Evolutionary conservation across 2,329 filamentous ascomycete genomes (phyloP), one percentile per base, ranked within the genome.

Genomic region (Aspergillus ochraceoroseus): DNA sequence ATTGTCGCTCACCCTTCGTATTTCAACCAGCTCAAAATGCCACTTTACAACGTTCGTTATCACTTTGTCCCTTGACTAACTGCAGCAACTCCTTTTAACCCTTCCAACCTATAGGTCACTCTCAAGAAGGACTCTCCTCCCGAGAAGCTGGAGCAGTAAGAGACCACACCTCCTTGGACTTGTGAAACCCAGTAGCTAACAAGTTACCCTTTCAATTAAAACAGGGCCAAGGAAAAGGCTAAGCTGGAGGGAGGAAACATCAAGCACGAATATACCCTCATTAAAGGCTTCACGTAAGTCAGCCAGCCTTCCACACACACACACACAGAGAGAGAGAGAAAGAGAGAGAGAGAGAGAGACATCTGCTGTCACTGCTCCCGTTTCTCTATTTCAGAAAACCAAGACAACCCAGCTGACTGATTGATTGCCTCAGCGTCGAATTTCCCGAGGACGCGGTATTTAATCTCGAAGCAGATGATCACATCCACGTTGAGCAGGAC

Each of bases 241-340:
- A 70, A 64, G 45, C 76, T 83, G 28, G 79, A 90, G 62, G 90
- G 90, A 60, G 90, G 88, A 62, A 80, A 79, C 66, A 92, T 96
- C 70, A 79, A 71, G 40, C 81, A 92, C 55, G 85, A 92, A 64
- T 95, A 87, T 74, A 82, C 70, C 46, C 69, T 95, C 56, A 88
- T 95, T 76, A 94, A 90, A 72, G 89, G 84, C 43, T 95, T 95
- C 72, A 82, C 85, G 90, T 95, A 80, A 54, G 85, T 43, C 22
- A 19, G 6, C n/a, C 19, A 26, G 31, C 8, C 19, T 26, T 31
- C 26, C 23, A n/a, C n/a, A n/a, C n/a, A n/a, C n/a, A n/a, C n/a
- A n/a, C n/a, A n/a, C n/a, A n/a, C n/a, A n/a, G n/a, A n/a, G n/a
- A n/a, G n/a, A n/a, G n/a, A n/a, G n/a, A n/a, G n/a, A n/a, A n/a